Evolutionary conservation across 2,329 filamentous ascomycete species (phyloP).

Genomic region (Microsporum ferrugineum): DNA sequence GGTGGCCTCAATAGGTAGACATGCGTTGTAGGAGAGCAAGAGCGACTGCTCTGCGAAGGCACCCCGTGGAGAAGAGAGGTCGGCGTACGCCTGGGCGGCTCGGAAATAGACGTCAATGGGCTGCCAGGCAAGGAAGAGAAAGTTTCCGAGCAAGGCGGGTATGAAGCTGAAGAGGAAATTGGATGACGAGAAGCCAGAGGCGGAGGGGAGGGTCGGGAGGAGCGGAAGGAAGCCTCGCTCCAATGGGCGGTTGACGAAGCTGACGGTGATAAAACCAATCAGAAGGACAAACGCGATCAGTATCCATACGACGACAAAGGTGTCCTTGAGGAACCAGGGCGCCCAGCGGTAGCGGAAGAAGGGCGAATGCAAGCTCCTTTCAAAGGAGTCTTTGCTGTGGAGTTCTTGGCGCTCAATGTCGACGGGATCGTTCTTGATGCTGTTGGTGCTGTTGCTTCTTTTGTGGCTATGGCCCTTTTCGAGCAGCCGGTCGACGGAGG

Average conservation of each 20-base stretch:
- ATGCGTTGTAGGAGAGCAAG: conserved; percentile 46
- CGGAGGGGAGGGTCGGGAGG: conserved; percentile 49
- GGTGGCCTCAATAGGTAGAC: conserved; percentile 43
- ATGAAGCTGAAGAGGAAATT: conserved; percentile 74
- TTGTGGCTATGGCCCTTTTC: conserved; percentile 17
- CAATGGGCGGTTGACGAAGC: conserved; percentile 60
- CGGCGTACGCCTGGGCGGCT: conserved; percentile 47
- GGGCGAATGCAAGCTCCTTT: conserved; percentile 42
- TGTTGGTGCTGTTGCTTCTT: conserved; percentile 11
- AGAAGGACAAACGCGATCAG: conserved; percentile 51
- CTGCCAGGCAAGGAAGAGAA: conserved; percentile 49
- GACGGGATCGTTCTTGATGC: conserved; percentile 15
- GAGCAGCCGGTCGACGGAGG: conserved; percentile 22
- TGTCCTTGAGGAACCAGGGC: conserved; percentile 63
- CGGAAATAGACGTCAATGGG: conserved; percentile 51
- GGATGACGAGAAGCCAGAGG: conserved; percentile 63
- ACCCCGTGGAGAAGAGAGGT: conserved; percentile 42
- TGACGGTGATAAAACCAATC: conserved; percentile 61
- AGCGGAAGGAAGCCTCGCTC: conserved; percentile 59
- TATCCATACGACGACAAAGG: conserved; percentile 54
- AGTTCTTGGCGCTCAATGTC: conserved; percentile 30
- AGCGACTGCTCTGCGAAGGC: conserved; percentile 45
- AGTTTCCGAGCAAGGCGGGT: conserved; percentile 46
- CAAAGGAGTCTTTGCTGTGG: conserved; percentile 35
- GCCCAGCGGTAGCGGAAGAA: conserved; percentile 54